Base-by-base conservation (phyloP, 108 stramenopile species). In the Nitzschia inconspicua region DNA sequence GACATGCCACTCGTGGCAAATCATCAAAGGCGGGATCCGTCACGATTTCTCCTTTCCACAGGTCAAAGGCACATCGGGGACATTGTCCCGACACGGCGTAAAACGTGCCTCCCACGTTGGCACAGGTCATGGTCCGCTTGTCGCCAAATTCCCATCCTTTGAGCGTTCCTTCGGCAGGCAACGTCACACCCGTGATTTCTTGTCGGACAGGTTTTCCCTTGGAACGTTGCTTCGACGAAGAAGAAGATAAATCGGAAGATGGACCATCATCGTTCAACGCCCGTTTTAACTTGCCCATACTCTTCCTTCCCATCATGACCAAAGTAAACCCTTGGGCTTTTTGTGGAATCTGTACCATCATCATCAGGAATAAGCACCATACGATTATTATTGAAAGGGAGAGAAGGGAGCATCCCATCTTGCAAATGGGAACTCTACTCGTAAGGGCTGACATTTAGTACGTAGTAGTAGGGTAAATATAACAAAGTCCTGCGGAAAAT, bases 111-210 rank as follows among this genome's bases (percentile, higher is more conserved):
- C 60, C 63, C 2, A 88, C 86, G 44, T 91, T 86, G 52, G 83
- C 83, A 44, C 84, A 83, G 13, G 81, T 86, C 47, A 91, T 73
- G n/a, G 64, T 63, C 39, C 65, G 54, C 28, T 72, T 74, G 25
- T 76, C 81, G 3, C 90, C 90, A 68, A 91, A 91, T 56, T 84
- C 89, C 89, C 89, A 91, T 24, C 89, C 89, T 63, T 81, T 80
- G 36, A 91, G 58, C 55, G 47, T 59, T 50, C 83, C 84, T 44
- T 75, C 29, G 19, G 78, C 73, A 36, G 90, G 90, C 36, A 91
- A 48, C 3, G 84, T 86, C 0, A 91, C 90, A 19, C 90, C 90
- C 3, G 86, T 91, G 37, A 91, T 91, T 75, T 91, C 90, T 71
- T 91, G 90, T 4, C 90, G n/a, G n/a, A n/a, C n/a, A n/a, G n/a